These are phyloP conservation scores for Setaria viridis DNA, from an alignment of 202 grass and related monocot genomes.

Conservation along the genomic window DNA sequence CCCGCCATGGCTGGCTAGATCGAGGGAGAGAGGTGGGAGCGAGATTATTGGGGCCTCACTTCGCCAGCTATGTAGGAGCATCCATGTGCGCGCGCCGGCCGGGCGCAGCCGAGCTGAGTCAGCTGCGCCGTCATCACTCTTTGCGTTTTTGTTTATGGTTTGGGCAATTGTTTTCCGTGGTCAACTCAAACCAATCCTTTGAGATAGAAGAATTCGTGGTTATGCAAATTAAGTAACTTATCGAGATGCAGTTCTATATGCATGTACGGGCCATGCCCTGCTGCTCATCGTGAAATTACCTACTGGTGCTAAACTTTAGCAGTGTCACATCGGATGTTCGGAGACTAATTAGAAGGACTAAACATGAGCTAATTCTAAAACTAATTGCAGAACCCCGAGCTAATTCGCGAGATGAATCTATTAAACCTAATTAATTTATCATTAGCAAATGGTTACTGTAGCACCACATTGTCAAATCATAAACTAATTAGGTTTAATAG, in stretches of 20 bases:
- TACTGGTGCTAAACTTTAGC: no score
- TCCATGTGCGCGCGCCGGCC: slow-evolving; percentile 24
- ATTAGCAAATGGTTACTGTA: no score
- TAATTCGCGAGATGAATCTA: no score
- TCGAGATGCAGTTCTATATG: background rate
- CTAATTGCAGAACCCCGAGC: no score
- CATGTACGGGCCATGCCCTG: background rate
- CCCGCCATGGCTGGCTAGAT: slow-evolving; percentile 6
- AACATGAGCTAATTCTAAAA: no score
- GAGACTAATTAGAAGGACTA: no score
- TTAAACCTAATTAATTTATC: no score
- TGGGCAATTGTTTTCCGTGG: background rate
- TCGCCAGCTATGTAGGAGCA: slow-evolving; percentile 27
- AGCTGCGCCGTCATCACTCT: background rate
- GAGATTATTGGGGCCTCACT: background rate
- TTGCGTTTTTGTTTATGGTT: background rate
- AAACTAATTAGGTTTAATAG: no score
- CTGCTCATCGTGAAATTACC: background rate
- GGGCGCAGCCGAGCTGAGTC: background rate
- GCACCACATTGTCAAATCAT: no score
- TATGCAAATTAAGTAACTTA: background rate
- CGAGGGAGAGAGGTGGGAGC: background rate
- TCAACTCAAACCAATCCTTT: background rate
- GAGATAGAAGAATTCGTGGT: background rate
- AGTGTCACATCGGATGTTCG: no score